Evolutionary conservation across 23 red algal genomes (phyloP), one percentile per base, ranked within the genome.

Genomic region (Gracilaria domingensis): DNA sequence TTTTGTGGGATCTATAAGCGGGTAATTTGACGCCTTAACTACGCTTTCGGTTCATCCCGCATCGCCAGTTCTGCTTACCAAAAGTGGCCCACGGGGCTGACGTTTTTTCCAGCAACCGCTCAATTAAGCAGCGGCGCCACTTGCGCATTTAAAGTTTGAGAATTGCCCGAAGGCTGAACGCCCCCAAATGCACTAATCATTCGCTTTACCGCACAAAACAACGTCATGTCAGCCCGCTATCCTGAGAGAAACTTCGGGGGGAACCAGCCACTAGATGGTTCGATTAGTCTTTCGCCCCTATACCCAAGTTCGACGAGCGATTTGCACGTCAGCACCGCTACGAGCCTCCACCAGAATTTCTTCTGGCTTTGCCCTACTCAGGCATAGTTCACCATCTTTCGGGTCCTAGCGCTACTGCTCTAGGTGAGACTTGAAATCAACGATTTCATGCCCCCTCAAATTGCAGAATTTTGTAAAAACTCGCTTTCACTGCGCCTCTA

Each of bases 21-120:
- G 49, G 55, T 70, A 89, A 91, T 82, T 84, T 67, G 93, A 85
- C 85, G 89, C 93, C 84, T 95, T 95, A 89, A 61, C 84, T 84
- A 80, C 86, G 87, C 93, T 89, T 90, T 82, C 93, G 93, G 93
- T 86, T 85, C 93, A 95, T 86, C 93, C 85, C 93, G 93, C 86
- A 95, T 95, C 93, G 93, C 93, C 93, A 95, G 85, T 95, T 95
- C 85, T 95, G 93, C 93, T 95, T 95, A 95, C 93, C 93, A 95
- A 95, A 95, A 90, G 79, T 95, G 85, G 93, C 93, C 93, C 93
- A 95, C 86, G 30, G 54, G 56, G 80, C 51, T 62, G 58, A 83
- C 36, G 54, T 83, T 83, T 83, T 83, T 83, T 61, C 80, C 37
- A 51, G 80, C 61, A 49, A 75, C 80, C 80, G 80, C 58, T 83